These are phyloP conservation scores for Cutaneotrichosporon sp. DNA, from an alignment of 1,284 basidiomycete species.

Conservation along the genomic window DNA sequence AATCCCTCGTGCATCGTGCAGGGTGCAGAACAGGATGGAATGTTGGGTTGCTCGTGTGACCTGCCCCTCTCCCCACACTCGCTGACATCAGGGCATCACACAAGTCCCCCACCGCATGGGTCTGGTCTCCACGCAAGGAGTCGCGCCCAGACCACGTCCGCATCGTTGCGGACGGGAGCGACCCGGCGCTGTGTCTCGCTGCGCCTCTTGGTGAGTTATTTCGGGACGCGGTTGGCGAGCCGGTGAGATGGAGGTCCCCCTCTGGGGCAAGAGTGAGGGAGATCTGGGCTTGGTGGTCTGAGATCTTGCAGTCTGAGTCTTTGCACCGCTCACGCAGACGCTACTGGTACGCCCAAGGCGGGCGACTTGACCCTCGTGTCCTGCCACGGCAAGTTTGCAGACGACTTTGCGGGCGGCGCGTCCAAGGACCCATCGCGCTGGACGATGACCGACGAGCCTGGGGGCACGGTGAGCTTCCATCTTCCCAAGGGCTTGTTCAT, in stretches of 20 bases:
- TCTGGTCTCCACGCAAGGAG: background rate
- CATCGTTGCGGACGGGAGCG: background rate
- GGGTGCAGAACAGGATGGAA: too few species aligned
- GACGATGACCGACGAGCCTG: background rate
- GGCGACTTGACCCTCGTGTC: background rate
- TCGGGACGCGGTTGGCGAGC: too few species aligned
- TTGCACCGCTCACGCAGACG: background rate
- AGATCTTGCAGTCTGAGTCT: too few species aligned
- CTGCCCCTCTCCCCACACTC: too few species aligned
- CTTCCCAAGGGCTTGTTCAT: conserved; percentile 3
- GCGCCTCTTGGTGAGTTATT: conserved; percentile 1
- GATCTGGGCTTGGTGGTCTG: too few species aligned
- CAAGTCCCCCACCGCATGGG: background rate
- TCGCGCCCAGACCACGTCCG: background rate
- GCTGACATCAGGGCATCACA: background rate
- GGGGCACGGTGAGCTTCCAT: background rate
- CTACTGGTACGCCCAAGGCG: background rate
- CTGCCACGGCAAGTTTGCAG: background rate
- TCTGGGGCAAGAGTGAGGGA: too few species aligned
- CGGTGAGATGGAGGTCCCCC: too few species aligned
- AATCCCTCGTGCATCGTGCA: too few species aligned
- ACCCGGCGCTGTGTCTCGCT: background rate
- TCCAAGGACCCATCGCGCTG: background rate
- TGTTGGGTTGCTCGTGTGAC: background rate
- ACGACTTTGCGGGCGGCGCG: background rate